Evolutionary conservation across 177 flowering plant species (phyloP).

Genomic region (Vitis hybrid): DNA sequence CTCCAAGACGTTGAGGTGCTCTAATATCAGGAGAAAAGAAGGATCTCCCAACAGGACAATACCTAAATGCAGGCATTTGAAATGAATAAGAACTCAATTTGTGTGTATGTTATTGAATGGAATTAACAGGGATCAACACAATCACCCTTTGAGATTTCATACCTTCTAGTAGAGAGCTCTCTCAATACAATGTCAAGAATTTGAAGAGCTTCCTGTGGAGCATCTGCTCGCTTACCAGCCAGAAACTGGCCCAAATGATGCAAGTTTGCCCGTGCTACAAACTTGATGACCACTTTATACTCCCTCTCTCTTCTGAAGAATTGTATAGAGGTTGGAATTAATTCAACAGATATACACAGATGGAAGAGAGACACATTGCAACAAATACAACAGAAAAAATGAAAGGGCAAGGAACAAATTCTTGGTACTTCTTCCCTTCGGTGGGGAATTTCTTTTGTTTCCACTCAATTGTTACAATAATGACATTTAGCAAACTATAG

Average conservation of each 20-base stretch:
- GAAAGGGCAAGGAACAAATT: background rate
- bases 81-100: conserved; percentile 6
- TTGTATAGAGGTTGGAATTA: background rate
- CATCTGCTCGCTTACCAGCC: conserved; percentile 78
- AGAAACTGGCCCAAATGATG: conserved; percentile 80
- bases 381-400: background rate
- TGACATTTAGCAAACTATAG: background rate
- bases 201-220: conserved; percentile 86
- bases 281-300: conserved; percentile 78
- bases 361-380: background rate
- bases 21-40: conserved; percentile 81
- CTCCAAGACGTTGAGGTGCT: conserved; percentile 80
- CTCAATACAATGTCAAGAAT: conserved; percentile 85
- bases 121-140: background rate
- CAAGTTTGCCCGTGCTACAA: conserved; percentile 72
- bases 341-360: background rate
- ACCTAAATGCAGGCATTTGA: conserved; percentile 40
- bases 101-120: background rate
- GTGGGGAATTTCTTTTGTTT: background rate
- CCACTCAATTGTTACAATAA: background rate
- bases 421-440: too few relatives aligned
- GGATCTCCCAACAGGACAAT: conserved; percentile 80
- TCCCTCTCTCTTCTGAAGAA: conserved; percentile 65
- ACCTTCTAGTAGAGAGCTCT: conserved; percentile 75
- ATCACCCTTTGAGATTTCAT: background rate